phyloP scores from a whole-genome alignment of 73 alveolate genomes.

The Paramecium sexaurelia region DNA sequence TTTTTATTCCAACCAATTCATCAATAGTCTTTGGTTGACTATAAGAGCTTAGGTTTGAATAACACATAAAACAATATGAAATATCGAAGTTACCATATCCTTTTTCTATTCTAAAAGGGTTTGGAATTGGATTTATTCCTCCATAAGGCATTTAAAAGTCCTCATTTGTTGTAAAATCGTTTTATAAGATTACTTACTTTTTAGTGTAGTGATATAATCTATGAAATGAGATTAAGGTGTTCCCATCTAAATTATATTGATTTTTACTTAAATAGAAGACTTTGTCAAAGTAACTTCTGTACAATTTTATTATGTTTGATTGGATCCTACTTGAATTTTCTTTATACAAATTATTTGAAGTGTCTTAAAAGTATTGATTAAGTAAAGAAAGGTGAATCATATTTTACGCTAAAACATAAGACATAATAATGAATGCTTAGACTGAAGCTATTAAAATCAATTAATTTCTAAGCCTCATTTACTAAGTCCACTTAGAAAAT shows the following conservation, averaged over 20 bases:
- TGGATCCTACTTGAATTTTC: neutral
- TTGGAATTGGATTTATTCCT: neutral
- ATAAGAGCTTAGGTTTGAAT: neutral
- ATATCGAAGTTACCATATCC: slow-evolving; percentile 1
- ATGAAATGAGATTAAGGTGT: slow-evolving; percentile 8
- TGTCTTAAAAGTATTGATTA: neutral
- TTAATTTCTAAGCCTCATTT: neutral
- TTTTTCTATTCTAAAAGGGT: neutral
- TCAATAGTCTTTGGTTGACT: neutral
- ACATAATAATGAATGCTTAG: neutral
- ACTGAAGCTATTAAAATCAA: neutral
- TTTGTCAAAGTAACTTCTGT: neutral
- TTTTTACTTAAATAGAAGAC: neutral
- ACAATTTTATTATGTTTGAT: neutral
- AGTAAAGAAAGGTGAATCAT: neutral
- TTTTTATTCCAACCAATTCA: slow-evolving; percentile 11
- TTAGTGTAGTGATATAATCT: neutral
- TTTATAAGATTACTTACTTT: neutral
- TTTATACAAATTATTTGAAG: neutral
- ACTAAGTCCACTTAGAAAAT: neutral
- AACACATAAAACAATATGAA: neutral
- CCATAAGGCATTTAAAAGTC: neutral
- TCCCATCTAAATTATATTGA: neutral
- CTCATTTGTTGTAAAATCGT: neutral
- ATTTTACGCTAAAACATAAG: neutral